Evolutionary conservation across 441 rosid species (phyloP).

Genomic region (Populus hybrid): DNA sequence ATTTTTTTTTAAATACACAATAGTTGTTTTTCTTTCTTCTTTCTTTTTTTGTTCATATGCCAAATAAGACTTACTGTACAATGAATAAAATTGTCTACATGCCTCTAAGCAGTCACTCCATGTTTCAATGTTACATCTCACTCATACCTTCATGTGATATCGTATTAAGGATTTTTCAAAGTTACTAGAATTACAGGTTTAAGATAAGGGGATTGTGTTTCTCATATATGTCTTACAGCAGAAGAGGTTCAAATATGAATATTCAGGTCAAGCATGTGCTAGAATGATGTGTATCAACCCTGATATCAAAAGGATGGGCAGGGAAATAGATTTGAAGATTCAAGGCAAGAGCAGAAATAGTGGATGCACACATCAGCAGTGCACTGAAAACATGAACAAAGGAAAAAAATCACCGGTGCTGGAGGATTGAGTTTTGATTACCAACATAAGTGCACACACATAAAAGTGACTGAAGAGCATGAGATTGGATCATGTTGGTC

Average conservation of each 20-base stretch:
- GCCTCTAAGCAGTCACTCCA: no score
- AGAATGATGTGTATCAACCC: not conserved
- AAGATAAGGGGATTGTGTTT: not conserved
- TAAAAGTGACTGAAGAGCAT: not conserved
- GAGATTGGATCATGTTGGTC: not conserved
- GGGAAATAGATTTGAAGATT: no score
- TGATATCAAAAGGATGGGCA: not conserved
- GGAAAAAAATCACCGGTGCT: no score
- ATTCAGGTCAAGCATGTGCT: not conserved
- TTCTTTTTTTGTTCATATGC: not conserved
- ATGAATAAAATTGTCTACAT: no score
- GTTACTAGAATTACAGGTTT: not conserved
- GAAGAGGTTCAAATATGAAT: not conserved
- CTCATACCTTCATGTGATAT: no score
- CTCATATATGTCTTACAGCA: not conserved
- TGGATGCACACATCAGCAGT: no score
- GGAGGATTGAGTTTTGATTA: no score
- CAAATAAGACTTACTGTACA: not conserved
- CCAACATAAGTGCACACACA: not conserved
- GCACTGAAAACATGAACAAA: not conserved
- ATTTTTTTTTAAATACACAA: no score
- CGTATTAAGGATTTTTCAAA: not conserved
- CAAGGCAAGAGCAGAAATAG: no score
- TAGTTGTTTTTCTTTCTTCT: no score
- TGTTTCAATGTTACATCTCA: no score